Evolutionary conservation across 371 early-diverging fungal species (phyloP), one percentile per base, ranked within the genome.

Genomic region (Rhizopus arrhizus): DNA sequence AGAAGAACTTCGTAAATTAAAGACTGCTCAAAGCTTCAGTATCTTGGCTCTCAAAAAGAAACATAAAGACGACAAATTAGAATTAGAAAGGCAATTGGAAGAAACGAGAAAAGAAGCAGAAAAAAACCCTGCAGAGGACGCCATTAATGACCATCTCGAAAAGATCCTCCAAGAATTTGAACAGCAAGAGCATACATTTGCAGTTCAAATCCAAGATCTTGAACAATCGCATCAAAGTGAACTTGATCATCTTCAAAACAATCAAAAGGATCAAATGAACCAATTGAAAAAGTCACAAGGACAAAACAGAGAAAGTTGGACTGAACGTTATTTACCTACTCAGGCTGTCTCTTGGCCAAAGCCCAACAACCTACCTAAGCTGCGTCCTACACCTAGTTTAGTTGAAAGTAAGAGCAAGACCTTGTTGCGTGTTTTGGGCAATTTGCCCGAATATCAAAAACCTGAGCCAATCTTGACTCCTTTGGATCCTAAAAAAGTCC

Each of bases 111-210:
- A 57, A 15, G 65, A 65, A 22, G 63, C 68, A 28, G 55, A 62
- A 51, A 52, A 54, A 4, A 65, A 62, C 22, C 62, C 70, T 4
- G 41, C 53, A 12, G 53, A 56, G 0, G 72, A 77, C 0, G 81
- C 82, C 28, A 68, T 93, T 54, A 90, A 93, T 70, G 86, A 79
- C 15, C 92, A 93, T 61, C 61, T 95, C 4, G 89, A 89, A 33
- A 88, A 90, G 12, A 75, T 95, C 47, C 80, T 95, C 54, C 85
- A 87, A 22, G 92, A 92, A 70, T 87, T 95, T 56, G 81, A 80
- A 34, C 69, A 72, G 46, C 71, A 72, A 15, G 74, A 80, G 36
- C 76, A 80, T 32, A 59, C 68, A 7, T 68, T 73, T 40, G 59
- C 67, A 28, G 74, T 72, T 7, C 65, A 75, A 52, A 68, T 80